phyloP scores from a whole-genome alignment of 768 basidiomycete genomes.

The Mrakia hoshinonis region DNA sequence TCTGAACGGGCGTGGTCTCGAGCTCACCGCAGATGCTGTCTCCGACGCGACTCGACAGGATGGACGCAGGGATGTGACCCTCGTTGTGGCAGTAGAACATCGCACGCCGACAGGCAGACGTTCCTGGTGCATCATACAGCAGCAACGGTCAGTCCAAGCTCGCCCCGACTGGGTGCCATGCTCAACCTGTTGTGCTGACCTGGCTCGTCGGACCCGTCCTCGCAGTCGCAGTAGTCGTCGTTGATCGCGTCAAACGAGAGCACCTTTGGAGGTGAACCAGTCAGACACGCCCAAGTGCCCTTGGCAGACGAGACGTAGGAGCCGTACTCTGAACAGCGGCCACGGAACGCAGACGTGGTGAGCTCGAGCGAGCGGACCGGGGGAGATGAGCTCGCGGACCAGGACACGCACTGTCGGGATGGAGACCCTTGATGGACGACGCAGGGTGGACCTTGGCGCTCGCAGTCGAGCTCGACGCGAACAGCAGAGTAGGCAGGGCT shows the following conservation, averaged over 20 bases:
- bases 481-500: not conserved
- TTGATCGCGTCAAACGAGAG: conserved; percentile 77
- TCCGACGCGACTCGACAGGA: conserved; percentile 72
- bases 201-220: conserved; percentile 91
- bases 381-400: not conserved
- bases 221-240: conserved; percentile 90
- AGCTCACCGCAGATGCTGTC: conserved; percentile 86
- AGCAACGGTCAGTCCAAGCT: not conserved
- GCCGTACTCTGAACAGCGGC: not conserved
- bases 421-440: conserved; percentile 21
- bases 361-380: not conserved
- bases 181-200: too few relatives aligned
- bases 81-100: conserved; percentile 77
- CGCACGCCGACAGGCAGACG: conserved; percentile 67
- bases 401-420: conserved; percentile 17
- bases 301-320: conserved; percentile 36
- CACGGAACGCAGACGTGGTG: not conserved
- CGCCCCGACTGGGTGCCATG: too few relatives aligned
- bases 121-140: conserved; percentile 48
- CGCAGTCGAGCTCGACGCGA: not conserved
- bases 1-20: too few relatives aligned
- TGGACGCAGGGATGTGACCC: conserved; percentile 73
- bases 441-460: not conserved
- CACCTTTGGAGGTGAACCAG: conserved; percentile 55
- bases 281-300: conserved; percentile 64